Evolutionary conservation across 768 basidiomycete genomes (phyloP).

Genomic region (Pisolithus tinctorius): DNA sequence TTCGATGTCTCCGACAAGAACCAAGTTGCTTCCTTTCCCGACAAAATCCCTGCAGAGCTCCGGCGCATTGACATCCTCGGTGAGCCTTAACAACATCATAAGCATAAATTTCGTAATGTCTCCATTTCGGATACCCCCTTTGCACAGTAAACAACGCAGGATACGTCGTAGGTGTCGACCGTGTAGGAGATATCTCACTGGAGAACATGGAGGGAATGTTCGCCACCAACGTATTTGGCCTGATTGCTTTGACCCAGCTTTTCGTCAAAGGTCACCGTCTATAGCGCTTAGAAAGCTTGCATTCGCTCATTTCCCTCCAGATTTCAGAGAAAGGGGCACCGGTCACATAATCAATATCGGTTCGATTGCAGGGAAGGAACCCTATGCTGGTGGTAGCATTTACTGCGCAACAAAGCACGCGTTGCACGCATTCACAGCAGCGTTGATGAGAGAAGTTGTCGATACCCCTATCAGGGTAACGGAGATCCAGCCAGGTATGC

Average conservation of each 20-base stretch:
- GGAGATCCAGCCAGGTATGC: slow-evolving; percentile 83
- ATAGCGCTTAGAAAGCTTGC: neutral
- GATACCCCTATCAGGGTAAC: slow-evolving; percentile 90
- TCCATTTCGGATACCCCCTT: neutral
- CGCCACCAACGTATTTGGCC: slow-evolving; percentile 72
- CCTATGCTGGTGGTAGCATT: slow-evolving; percentile 87
- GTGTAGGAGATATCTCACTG: slow-evolving; percentile 74
- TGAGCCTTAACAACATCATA: slow-evolving; percentile 26
- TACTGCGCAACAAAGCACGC: slow-evolving; percentile 91
- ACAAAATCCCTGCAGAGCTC: slow-evolving; percentile 64
- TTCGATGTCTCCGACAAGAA: slow-evolving; percentile 76
- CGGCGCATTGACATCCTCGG: slow-evolving; percentile 79
- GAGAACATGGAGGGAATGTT: slow-evolving; percentile 82
- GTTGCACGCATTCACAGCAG: slow-evolving; percentile 79
- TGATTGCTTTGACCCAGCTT: slow-evolving; percentile 79
- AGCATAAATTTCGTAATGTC: too few species aligned
- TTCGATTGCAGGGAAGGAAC: slow-evolving; percentile 81
- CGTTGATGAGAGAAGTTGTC: slow-evolving; percentile 81
- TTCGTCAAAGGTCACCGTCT: slow-evolving; percentile 43
- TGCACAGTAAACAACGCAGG: slow-evolving; percentile 72
- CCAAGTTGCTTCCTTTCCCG: slow-evolving; percentile 63
- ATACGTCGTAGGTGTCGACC: slow-evolving; percentile 82
- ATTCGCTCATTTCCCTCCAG: slow-evolving; percentile 30
- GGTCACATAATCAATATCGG: slow-evolving; percentile 95
- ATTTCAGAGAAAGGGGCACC: slow-evolving; percentile 68